phyloP scores from a whole-genome alignment of 2,329 filamentous ascomycete genomes.

The Penicillium capsulatum region DNA sequence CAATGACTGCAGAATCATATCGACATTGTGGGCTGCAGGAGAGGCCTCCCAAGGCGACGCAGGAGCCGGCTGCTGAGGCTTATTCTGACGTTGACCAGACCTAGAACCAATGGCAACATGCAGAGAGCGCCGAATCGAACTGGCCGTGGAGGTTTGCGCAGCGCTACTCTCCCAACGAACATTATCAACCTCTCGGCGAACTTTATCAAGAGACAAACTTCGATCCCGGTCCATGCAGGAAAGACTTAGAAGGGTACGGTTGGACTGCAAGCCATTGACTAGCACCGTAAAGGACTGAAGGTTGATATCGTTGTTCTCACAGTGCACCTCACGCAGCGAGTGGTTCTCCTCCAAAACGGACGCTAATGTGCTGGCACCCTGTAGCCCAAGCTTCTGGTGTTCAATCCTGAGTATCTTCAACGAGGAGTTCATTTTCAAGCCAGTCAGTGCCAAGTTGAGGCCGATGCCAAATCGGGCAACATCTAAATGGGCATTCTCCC shows the following conservation, averaged over 20 bases:
- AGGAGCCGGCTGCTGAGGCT: constrained; percentile 23
- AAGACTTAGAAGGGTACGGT: constrained; percentile 59
- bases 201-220: constrained; percentile 56
- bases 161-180: constrained; percentile 42
- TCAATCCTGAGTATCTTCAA: constrained; percentile 62
- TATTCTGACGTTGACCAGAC: constrained; percentile 32
- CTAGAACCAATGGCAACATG: constrained; percentile 39
- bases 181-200: constrained; percentile 53
- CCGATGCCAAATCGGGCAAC: constrained; percentile 65
- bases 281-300: constrained; percentile 66
- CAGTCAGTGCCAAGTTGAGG: constrained; percentile 61
- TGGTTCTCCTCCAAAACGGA: constrained; percentile 64
- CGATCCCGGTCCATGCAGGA: constrained; percentile 62
- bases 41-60: constrained; percentile 21
- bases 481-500: constrained; percentile 67
- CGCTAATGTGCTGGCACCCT: constrained; percentile 65
- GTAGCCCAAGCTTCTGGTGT: constrained; percentile 64
- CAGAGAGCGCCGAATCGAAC: constrained; percentile 43
- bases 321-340: constrained; percentile 61
- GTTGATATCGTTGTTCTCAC: constrained; percentile 68
- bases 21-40: constrained; percentile 37
- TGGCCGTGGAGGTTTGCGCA: constrained; percentile 32
- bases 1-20: constrained; percentile 40
- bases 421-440: constrained; percentile 60
- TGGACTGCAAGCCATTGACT: constrained; percentile 64